Conservation (phyloP, 2,329 filamentous ascomycete genomes). For the Bimuria novae-zelandiae region DNA sequence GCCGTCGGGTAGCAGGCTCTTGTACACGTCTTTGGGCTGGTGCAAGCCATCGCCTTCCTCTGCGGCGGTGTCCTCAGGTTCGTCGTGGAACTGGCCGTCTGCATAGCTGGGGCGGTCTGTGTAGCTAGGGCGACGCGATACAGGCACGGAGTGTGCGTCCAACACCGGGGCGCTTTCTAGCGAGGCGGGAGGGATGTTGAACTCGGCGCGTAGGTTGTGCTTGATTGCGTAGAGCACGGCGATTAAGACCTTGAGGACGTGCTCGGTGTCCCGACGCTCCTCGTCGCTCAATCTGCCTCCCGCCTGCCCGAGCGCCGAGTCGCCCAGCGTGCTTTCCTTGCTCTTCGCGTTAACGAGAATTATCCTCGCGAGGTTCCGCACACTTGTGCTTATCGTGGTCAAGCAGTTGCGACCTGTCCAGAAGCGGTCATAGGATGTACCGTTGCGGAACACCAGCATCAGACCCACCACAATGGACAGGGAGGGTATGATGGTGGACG, state of each 20-base stretch:
- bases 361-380: constrained; percentile 63
- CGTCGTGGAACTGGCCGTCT: constrained; percentile 23
- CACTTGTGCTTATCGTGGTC: constrained; percentile 60
- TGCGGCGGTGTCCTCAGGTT: constrained; percentile 26
- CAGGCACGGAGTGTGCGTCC: constrained; percentile 23
- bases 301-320: constrained; percentile 10
- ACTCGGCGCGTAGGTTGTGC: constrained; percentile 67
- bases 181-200: constrained; percentile 50
- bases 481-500: constrained; percentile 64
- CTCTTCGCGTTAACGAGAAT: constrained; percentile 56
- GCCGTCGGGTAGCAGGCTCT: constrained; percentile 55
- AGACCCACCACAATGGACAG: constrained; percentile 69
- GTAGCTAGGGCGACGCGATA: constrained; percentile 33
- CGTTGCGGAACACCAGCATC: constrained; percentile 70
- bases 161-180: constrained; percentile 24
- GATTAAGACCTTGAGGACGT: constrained; percentile 61
- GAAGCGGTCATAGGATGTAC: constrained; percentile 67
- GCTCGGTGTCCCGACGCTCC: constrained; percentile 63
- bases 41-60: constrained; percentile 24
- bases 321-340: constrained; percentile 18
- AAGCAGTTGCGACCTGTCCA: constrained; percentile 65
- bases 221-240: constrained; percentile 68
- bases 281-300: constrained; percentile 21
- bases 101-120: constrained; percentile 37
- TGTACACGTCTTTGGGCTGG: constrained; percentile 52